These are phyloP conservation scores for Lachancea nothofagi DNA, from an alignment of 805 yeast genomes.

Conservation along the genomic window DNA sequence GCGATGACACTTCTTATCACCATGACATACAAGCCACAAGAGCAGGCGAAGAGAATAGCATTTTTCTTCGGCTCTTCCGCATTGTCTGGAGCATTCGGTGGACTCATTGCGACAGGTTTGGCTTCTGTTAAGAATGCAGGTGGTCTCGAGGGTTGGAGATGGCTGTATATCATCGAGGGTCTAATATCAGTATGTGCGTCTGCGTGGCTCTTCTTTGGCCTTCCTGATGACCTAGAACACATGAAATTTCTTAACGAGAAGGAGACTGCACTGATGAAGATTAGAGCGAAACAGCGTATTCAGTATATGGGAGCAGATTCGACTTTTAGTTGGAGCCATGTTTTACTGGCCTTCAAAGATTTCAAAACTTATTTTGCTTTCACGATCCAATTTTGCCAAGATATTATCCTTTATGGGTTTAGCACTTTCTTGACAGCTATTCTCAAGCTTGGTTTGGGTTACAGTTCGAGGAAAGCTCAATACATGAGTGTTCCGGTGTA, in stretches of 20 bases:
- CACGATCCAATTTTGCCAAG: conserved; percentile 41
- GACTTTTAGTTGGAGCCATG: conserved; percentile 31
- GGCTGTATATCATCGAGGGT: conserved; percentile 39
- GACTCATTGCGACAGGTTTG: conserved; percentile 39
- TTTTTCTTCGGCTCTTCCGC: conserved; percentile 40
- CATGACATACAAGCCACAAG: conserved; percentile 35
- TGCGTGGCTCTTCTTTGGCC: conserved; percentile 23
- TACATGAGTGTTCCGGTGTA: conserved; percentile 39
- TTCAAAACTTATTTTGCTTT: conserved; percentile 34
- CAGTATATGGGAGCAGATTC: conserved; percentile 26
- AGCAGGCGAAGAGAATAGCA: conserved; percentile 37
- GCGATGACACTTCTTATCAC: conserved; percentile 35
- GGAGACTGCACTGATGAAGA: conserved; percentile 28
- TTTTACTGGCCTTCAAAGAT: conserved; percentile 34
- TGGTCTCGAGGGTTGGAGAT: conserved; percentile 35
- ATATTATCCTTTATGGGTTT: conserved; percentile 40
- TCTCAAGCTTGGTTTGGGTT: conserved; percentile 26
- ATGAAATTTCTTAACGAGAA: conserved; percentile 31
- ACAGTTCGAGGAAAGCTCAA: conserved; percentile 32
- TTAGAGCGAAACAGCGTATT: conserved; percentile 25
- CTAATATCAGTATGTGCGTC: conserved; percentile 30
- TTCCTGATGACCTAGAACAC: conserved; percentile 34
- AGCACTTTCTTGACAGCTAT: conserved; percentile 39
- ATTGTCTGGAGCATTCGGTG: conserved; percentile 42
- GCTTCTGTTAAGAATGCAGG: conserved; percentile 25